Evolutionary conservation across 2,329 filamentous ascomycete species (phyloP), one percentile per base, ranked within the genome.

Genomic region (Curvularia sp.): DNA sequence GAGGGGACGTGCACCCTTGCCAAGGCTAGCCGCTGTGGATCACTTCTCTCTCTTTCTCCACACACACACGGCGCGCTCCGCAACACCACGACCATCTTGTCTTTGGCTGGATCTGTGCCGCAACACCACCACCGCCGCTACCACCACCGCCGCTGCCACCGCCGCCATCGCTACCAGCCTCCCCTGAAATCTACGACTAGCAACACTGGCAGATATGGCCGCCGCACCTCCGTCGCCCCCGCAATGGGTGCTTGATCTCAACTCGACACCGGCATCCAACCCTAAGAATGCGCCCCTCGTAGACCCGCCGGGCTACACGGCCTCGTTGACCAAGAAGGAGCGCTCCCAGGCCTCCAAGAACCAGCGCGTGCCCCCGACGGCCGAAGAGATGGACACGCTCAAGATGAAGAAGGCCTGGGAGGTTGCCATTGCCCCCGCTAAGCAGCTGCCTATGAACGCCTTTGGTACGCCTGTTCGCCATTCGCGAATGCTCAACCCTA

Each of bases 351-450:
- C 74, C 13, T 71, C 72, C 42, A 76, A 77, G 60, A 73, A 77
- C 60, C 65, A 83, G 77, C 87, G 89, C 67, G 87, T 89, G 70
- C 82, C 89, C 59, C 89, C 90, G 30, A 89, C 90, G 1, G 79
- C 89, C 66, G 90, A 90, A 71, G 93, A 98, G 80, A 97, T 93
- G 84, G 94, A 98, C 77, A 93, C 90, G 21, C 83, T 99, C 63
- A 98, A 98, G 83, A 82, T 99, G 70, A 99, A 99, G 81, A 99
- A 99, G 79, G 95, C 95, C 0, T 99, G 95, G 95, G 95, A 99
- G 79, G 86, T 99, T 43, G 94, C 95, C 41, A 87, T 99, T 47
- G 94, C 90, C 2, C 95, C 95, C 0, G 89, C 95, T 62, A 99
- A 99, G 82, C 89, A 90, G 75, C 84, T 99, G 46, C 95, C 95